A percentile compares a stretch with the other conserved stretches of the same genome.
These are phyloP conservation scores for Epichloe gansuensis DNA, from an alignment of 2,329 filamentous ascomycete species.

Conservation along the genomic window DNA sequence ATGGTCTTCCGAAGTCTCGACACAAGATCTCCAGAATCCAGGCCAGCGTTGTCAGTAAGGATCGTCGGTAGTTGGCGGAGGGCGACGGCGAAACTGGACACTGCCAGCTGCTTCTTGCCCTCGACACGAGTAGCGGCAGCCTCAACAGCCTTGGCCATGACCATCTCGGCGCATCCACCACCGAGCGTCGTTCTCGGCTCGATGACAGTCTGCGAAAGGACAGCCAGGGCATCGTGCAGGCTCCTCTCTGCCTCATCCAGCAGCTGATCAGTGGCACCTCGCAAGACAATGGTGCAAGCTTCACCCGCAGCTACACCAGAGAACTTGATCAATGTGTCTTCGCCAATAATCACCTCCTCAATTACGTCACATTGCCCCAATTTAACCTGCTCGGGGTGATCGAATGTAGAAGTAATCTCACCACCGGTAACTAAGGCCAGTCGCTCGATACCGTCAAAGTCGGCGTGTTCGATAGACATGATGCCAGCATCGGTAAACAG, in stretches of 20 bases:
- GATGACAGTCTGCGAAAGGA: slow-evolving; percentile 90
- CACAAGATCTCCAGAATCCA: slow-evolving; percentile 90
- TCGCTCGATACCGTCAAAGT: slow-evolving; percentile 96
- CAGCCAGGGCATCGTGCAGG: slow-evolving; percentile 88
- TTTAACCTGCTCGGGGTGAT: slow-evolving; percentile 94
- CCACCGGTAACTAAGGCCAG: slow-evolving; percentile 90
- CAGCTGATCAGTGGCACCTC: slow-evolving; percentile 91
- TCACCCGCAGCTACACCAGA: slow-evolving; percentile 88
- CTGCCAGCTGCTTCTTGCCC: slow-evolving; percentile 92
- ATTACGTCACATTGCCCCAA: slow-evolving; percentile 90
- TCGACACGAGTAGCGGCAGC: slow-evolving; percentile 85
- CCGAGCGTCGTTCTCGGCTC: slow-evolving; percentile 90
- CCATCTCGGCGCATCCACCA: slow-evolving; percentile 94
- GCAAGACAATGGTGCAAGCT: slow-evolving; percentile 92
- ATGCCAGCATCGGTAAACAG: slow-evolving; percentile 96
- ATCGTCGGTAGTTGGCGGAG: slow-evolving; percentile 92
- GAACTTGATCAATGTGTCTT: slow-evolving; percentile 95
- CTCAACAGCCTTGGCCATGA: slow-evolving; percentile 97
- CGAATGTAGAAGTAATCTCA: slow-evolving; percentile 95
- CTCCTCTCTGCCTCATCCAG: slow-evolving; percentile 94
- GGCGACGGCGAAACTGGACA: slow-evolving; percentile 77
- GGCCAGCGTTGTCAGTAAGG: slow-evolving; percentile 89
- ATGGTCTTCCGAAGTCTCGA: slow-evolving; percentile 84
- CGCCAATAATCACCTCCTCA: slow-evolving; percentile 95
- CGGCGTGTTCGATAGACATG: slow-evolving; percentile 96